A percentile compares a stretch with the other conserved stretches of the same genome.
Evolutionary conservation across 768 basidiomycete species (phyloP).

Genomic region (Rhodotorula kratochvilovae): DNA sequence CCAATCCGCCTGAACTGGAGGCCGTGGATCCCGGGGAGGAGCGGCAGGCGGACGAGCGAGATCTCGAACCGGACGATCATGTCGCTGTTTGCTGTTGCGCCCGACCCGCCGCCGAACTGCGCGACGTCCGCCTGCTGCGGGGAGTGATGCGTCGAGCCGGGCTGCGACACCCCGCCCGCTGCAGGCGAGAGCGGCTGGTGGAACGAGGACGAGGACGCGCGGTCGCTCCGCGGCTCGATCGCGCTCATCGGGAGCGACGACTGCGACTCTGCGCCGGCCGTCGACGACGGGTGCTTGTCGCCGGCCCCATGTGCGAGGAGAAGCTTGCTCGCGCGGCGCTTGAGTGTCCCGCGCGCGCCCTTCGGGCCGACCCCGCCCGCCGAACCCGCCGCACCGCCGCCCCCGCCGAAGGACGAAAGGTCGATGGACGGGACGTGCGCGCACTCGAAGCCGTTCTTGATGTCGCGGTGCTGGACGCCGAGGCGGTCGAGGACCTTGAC

Average conservation of each 20-base stretch:
- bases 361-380: background rate
- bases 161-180: background rate
- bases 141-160: slow-evolving; percentile 38
- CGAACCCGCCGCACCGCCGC: background rate
- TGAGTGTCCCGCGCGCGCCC: slow-evolving; percentile 18
- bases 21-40: slow-evolving; percentile 64
- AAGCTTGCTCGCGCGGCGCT: slow-evolving; percentile 31
- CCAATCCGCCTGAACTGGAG: slow-evolving; percentile 87
- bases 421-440: slow-evolving; percentile 93
- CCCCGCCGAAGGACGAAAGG: slow-evolving; percentile 59
- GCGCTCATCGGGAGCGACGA: slow-evolving; percentile 15
- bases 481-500: slow-evolving; percentile 81
- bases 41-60: slow-evolving; percentile 94
- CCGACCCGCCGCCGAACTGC: slow-evolving; percentile 55
- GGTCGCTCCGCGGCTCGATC: background rate
- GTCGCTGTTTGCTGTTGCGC: slow-evolving; percentile 54
- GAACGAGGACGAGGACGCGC: slow-evolving; percentile 37
- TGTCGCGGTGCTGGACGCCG: slow-evolving; percentile 90
- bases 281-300: slow-evolving; percentile 2
- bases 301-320: slow-evolving; percentile 24
- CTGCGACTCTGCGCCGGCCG: slow-evolving; percentile 13
- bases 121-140: slow-evolving; percentile 31
- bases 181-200: slow-evolving; percentile 19
- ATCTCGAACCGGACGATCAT: slow-evolving; percentile 93
- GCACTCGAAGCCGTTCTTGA: slow-evolving; percentile 88